phyloP scores from a whole-genome alignment of 805 yeast genomes.

The Nakazawaea wickerhamii region DNA sequence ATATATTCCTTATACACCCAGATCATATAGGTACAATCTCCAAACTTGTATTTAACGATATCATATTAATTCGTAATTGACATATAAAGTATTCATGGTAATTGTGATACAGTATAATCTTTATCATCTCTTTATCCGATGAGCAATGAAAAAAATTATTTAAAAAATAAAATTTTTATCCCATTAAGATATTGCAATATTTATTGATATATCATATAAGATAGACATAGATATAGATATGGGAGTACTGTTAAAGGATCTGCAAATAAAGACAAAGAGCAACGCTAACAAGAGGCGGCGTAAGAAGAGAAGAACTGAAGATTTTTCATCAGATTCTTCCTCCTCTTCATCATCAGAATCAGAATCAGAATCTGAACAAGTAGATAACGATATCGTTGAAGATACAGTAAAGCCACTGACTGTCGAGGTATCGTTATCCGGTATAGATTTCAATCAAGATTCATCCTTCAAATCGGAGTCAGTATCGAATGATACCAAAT shows the following conservation, averaged over 20 bases:
- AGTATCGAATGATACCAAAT: constrained; percentile 15
- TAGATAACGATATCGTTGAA: constrained; percentile 9
- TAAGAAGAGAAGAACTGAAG: constrained; percentile 82
- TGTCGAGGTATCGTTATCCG: constrained; percentile 7
- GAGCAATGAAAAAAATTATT: background rate
- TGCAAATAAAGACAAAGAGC: constrained; percentile 7
- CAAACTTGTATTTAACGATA: no score
- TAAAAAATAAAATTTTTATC: constrained; percentile 20
- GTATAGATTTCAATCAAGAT: constrained; percentile 22
- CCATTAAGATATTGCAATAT: background rate
- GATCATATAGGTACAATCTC: no score
- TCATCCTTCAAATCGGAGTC: constrained; percentile 7
- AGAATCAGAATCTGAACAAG: constrained; percentile 25
- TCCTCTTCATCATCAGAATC: constrained; percentile 38
- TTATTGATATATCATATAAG: no score
- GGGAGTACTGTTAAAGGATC: constrained; percentile 9
- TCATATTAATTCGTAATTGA: no score
- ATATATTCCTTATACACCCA: no score
- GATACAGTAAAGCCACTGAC: background rate
- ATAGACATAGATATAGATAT: no score
- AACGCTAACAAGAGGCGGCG: constrained; percentile 46
- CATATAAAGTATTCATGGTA: no score
- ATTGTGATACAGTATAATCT: no score
- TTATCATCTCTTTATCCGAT: background rate
- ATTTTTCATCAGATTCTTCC: constrained; percentile 50